Percentiles rank a stretch among this genome's conserved stretches.
These are phyloP conservation scores for Scedosporium apiospermum DNA, from an alignment of 2,329 filamentous ascomycete species.

Conservation along the genomic window DNA sequence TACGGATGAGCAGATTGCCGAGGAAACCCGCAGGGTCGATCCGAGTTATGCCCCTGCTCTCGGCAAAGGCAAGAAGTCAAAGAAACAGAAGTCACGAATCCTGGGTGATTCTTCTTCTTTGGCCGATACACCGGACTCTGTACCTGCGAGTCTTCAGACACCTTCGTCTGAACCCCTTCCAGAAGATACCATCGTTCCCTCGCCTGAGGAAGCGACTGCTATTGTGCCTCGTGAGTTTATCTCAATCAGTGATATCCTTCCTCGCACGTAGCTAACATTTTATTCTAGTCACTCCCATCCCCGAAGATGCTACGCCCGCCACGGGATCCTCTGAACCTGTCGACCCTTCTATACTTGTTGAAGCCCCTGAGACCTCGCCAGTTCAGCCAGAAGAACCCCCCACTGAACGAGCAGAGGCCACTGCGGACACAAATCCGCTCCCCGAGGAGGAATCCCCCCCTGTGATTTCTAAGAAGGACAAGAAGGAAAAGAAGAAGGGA, in stretches of 20 bases:
- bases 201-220: not conserved
- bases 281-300: not conserved
- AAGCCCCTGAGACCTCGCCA: not conserved
- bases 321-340: not conserved
- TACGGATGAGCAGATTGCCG: not conserved
- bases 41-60: not conserved
- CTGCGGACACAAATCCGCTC: not conserved
- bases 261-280: not conserved
- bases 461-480: not conserved
- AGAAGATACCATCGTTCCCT: not conserved
- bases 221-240: not conserved
- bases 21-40: not conserved
- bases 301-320: not conserved
- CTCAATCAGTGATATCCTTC: not conserved
- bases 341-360: not conserved
- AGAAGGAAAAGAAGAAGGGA: constrained; percentile 13
- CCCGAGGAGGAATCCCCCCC: not conserved
- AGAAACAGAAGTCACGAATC: not conserved
- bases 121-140: no score
- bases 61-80: constrained; percentile 1
- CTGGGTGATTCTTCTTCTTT: not conserved
- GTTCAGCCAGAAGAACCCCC: not conserved
- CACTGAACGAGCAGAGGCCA: no score
- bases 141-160: no score
- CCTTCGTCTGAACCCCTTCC: not conserved